These are phyloP conservation scores for Cubamyces lactineus DNA, from an alignment of 768 basidiomycete species.

Conservation along the genomic window DNA sequence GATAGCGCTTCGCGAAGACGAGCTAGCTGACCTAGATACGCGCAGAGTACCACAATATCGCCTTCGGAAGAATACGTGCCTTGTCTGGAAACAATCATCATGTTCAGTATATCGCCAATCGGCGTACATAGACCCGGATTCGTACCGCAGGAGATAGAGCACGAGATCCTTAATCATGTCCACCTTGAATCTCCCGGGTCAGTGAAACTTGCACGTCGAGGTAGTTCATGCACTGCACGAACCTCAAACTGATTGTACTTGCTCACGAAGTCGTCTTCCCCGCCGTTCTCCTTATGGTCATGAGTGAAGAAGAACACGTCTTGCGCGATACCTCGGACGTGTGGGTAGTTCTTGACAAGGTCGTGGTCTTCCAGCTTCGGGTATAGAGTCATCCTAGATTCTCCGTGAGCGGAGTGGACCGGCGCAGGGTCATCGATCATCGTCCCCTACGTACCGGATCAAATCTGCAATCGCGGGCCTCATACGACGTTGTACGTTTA, in stretches of 20 bases:
- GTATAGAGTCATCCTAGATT: conserved; percentile 58
- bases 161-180: conserved; percentile 56
- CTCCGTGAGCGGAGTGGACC: too few species aligned
- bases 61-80: conserved; percentile 49
- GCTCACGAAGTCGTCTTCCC: conserved; percentile 59
- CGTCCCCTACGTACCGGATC: conserved; percentile 51
- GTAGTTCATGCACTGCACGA: too few species aligned
- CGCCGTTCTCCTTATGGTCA: conserved; percentile 58
- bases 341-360: conserved; percentile 51
- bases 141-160: conserved; percentile 48
- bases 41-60: conserved; percentile 57
- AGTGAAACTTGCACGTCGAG: too few species aligned
- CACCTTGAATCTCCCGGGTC: conserved; percentile 34
- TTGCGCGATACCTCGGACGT: conserved; percentile 63
- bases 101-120: too few species aligned
- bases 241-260: conserved; percentile 72
- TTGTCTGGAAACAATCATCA: conserved; percentile 37
- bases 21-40: conserved; percentile 54
- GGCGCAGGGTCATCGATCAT: not conserved
- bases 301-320: conserved; percentile 74
- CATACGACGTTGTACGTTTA: conserved; percentile 78
- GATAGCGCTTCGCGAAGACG: conserved; percentile 45
- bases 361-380: conserved; percentile 60
- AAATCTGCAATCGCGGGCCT: conserved; percentile 67
- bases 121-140: not conserved